These are phyloP conservation scores for Leccinum sublutescens DNA, from an alignment of 768 basidiomycete genomes.

Conservation along the genomic window DNA sequence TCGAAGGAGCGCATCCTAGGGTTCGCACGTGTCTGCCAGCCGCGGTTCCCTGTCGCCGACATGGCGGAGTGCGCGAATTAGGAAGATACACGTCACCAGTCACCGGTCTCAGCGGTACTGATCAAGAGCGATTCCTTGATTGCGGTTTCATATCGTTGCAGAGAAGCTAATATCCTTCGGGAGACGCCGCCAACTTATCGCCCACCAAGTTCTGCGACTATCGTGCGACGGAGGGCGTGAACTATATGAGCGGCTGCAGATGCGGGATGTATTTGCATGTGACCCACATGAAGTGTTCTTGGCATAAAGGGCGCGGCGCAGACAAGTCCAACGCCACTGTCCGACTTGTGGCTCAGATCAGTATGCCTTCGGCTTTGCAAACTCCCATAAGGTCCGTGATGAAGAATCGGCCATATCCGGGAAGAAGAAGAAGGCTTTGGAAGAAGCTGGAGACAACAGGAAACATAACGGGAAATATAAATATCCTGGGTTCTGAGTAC, in stretches of 20 bases:
- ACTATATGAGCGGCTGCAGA: not conserved
- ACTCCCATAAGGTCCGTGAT: not conserved
- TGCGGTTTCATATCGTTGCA: not conserved
- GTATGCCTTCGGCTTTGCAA: not conserved
- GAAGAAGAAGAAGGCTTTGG: not conserved
- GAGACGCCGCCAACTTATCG: not conserved
- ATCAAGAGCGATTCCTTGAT: not conserved
- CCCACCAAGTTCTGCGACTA: not conserved
- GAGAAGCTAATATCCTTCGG: not conserved
- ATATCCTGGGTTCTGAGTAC: not conserved
- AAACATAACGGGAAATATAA: not conserved
- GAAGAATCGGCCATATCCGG: not conserved
- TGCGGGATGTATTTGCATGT: not conserved
- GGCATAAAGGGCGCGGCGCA: not conserved
- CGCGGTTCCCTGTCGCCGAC: not conserved
- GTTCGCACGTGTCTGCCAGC: conserved; percentile 1
- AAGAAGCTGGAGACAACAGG: conserved; percentile 3
- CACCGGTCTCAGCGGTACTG: not conserved
- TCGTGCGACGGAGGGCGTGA: not conserved
- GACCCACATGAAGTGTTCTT: not conserved
- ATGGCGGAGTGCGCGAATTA: not conserved
- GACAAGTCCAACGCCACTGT: not conserved
- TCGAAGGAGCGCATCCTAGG: not conserved
- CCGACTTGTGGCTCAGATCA: not conserved
- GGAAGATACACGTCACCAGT: not conserved